Evolutionary conservation across 495 filamentous ascomycete species (phyloP).

Genomic region (Penicillium parvum): DNA sequence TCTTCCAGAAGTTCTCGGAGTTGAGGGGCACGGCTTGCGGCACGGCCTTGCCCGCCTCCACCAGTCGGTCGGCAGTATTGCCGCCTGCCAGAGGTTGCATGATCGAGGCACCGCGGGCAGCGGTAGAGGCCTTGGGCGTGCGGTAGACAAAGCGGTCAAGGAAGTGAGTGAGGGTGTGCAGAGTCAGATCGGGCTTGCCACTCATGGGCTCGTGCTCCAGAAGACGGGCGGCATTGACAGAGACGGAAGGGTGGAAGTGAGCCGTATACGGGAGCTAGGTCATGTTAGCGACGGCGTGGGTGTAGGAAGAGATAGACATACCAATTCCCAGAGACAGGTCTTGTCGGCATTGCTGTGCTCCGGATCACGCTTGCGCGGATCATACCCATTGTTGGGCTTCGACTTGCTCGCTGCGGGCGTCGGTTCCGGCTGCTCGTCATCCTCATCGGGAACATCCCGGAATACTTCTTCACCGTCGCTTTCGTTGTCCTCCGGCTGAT

Average conservation of each 20-base stretch:
- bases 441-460: constrained; percentile 60
- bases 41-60: constrained; percentile 50
- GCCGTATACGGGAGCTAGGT: constrained; percentile 61
- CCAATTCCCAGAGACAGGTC: constrained; percentile 87
- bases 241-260: constrained; percentile 95
- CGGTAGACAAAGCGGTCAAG: constrained; percentile 96
- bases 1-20: constrained; percentile 85
- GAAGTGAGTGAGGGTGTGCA: constrained; percentile 89
- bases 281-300: constrained; percentile 7
- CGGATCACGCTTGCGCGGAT: constrained; percentile 86
- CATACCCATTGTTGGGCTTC: constrained; percentile 52
- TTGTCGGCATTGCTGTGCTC: constrained; percentile 84
- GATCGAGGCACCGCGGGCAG: constrained; percentile 71
- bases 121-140: constrained; percentile 66
- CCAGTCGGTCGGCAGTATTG: constrained; percentile 58
- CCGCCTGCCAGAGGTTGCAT: constrained; percentile 88
- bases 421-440: constrained; percentile 33
- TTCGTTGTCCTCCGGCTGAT: constrained; percentile 63
- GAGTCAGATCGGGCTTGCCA: constrained; percentile 80
- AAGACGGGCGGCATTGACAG: constrained; percentile 71
- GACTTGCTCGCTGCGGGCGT: constrained; percentile 14
- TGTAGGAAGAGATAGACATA: too few species aligned
- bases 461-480: constrained; percentile 71
- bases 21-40: constrained; percentile 58
- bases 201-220: constrained; percentile 62